phyloP scores from a whole-genome alignment of 1,139 yeast species.

The Blastobotrys aristatus region DNA sequence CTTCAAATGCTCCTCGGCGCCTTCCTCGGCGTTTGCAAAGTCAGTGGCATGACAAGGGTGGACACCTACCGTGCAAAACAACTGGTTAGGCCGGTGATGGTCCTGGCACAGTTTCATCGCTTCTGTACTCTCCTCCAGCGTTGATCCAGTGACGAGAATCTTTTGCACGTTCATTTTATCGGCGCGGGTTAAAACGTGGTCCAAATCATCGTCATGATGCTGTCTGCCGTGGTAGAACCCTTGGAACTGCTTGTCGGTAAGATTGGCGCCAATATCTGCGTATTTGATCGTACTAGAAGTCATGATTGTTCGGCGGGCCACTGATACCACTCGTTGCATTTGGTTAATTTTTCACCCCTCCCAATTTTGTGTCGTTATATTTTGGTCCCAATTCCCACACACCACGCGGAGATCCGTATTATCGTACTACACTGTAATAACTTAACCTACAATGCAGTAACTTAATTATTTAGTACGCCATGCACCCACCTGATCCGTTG shows the following conservation, averaged over 20 bases:
- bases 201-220: slow-evolving; percentile 64
- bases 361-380: too few species aligned
- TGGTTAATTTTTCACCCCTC: too few species aligned
- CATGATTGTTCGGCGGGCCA: neutral
- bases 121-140: slow-evolving; percentile 54
- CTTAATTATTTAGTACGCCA: too few species aligned
- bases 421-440: too few species aligned
- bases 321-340: too few species aligned
- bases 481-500: too few species aligned
- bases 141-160: slow-evolving; percentile 80
- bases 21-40: slow-evolving; percentile 40
- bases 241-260: slow-evolving; percentile 82
- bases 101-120: slow-evolving; percentile 43
- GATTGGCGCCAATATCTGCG: slow-evolving; percentile 55
- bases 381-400: too few species aligned
- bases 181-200: slow-evolving; percentile 63
- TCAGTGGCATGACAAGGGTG: slow-evolving; percentile 86
- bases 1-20: slow-evolving; percentile 29
- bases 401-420: too few species aligned
- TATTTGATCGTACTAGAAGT: neutral
- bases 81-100: slow-evolving; percentile 27
- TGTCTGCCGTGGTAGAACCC: slow-evolving; percentile 70
- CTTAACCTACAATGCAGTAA: too few species aligned
- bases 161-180: slow-evolving; percentile 55
- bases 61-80: slow-evolving; percentile 76